phyloP scores from a whole-genome alignment of 352 stramenopile genomes.

The Phytopythium oedochilum region DNA sequence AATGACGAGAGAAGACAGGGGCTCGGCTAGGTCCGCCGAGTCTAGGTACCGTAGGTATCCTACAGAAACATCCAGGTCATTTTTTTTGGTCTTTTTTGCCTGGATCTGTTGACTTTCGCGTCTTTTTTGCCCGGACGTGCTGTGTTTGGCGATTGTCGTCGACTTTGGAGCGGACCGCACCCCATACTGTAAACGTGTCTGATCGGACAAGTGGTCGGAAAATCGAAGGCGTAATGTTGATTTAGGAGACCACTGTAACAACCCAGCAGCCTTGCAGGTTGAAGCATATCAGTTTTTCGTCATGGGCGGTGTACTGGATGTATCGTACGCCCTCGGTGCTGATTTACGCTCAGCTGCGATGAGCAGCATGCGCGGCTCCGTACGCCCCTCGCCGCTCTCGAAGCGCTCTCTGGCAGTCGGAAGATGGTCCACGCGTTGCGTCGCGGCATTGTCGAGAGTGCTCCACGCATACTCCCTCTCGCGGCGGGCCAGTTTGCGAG shows the following conservation, averaged over 20 bases:
- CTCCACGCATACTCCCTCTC: too few species aligned
- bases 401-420: background rate
- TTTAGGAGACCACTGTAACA: background rate
- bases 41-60: too few species aligned
- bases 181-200: too few species aligned
- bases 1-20: background rate
- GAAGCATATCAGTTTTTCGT: conserved; percentile 1
- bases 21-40: too few species aligned
- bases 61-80: background rate
- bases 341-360: conserved; percentile 1
- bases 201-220: background rate
- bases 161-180: too few species aligned
- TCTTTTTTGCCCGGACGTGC: too few species aligned
- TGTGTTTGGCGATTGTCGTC: too few species aligned
- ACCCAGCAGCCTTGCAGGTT: background rate
- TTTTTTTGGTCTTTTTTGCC: background rate
- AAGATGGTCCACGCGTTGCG: background rate
- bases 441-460: background rate
- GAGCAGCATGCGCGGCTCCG: background rate
- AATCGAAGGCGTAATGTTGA: background rate
- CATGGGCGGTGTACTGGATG: background rate
- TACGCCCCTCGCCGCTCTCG: background rate
- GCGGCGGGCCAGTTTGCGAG: background rate
- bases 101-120: background rate
- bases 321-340: background rate